Conservation (phyloP, 2,329 filamentous ascomycete genomes). For the Trichoderma brevicompactum region DNA sequence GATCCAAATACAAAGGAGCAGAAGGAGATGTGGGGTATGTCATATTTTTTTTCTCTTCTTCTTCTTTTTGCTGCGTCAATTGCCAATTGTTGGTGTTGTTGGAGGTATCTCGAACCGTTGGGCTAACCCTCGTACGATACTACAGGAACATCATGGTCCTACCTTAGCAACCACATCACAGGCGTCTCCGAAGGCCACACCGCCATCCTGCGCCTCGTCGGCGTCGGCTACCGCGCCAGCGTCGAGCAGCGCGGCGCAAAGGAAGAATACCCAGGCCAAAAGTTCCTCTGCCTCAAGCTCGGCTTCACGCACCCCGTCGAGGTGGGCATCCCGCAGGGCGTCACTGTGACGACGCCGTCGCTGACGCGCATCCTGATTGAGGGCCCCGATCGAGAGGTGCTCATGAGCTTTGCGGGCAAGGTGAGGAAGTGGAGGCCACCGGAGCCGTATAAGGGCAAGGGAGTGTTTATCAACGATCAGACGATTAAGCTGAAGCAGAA, state of each 20-base stretch:
- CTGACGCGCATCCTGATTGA: constrained; percentile 91
- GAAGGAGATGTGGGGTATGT: constrained; percentile 91
- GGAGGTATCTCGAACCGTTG: too few species aligned
- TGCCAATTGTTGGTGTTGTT: too few species aligned
- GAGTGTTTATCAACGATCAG: constrained; percentile 96
- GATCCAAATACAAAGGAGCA: constrained; percentile 73
- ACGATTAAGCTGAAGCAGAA: constrained; percentile 98
- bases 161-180: constrained; percentile 86
- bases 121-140: too few species aligned
- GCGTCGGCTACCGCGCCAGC: constrained; percentile 91
- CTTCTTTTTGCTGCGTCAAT: background rate
- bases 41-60: background rate
- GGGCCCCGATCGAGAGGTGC: constrained; percentile 80
- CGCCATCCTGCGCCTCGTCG: constrained; percentile 87
- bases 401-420: constrained; percentile 88
- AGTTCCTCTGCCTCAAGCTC: constrained; percentile 91
- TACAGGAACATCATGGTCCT: constrained; percentile 83
- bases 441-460: constrained; percentile 99
- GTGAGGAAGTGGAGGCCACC: constrained; percentile 88
- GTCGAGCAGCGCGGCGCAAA: constrained; percentile 77
- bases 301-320: constrained; percentile 97
- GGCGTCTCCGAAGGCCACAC: constrained; percentile 97
- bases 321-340: constrained; percentile 77
- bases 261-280: constrained; percentile 78
- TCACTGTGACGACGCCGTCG: constrained; percentile 85